These are phyloP conservation scores for Talaromyces rugulosus DNA, from an alignment of 2,329 filamentous ascomycete genomes.

Conservation along the genomic window DNA sequence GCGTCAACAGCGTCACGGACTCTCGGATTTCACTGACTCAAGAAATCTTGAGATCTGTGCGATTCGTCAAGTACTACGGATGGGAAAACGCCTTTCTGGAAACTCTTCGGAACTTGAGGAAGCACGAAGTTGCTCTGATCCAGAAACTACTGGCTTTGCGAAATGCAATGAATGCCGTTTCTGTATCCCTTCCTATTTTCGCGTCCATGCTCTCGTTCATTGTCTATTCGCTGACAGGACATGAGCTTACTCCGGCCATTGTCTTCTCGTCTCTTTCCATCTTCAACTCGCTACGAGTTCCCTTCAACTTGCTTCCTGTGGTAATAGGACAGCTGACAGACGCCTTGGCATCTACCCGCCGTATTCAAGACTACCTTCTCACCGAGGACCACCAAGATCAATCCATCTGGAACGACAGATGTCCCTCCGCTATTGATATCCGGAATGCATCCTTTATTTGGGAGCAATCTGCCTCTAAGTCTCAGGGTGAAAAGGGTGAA, in stretches of 20 bases:
- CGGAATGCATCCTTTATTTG: too few relatives aligned
- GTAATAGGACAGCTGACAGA: neutral
- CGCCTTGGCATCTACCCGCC: neutral
- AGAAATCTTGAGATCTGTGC: slow-evolving; percentile 1
- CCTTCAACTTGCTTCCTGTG: neutral
- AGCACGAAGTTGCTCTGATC: neutral
- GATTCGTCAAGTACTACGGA: slow-evolving; percentile 5
- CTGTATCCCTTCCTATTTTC: neutral
- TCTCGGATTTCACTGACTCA: neutral
- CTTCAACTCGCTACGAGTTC: slow-evolving; percentile 1
- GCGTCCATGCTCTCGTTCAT: slow-evolving; percentile 1
- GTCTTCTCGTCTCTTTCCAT: slow-evolving; percentile 1
- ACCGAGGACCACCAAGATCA: neutral
- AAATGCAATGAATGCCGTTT: neutral
- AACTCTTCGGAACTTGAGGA: neutral
- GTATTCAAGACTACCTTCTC: slow-evolving; percentile 3
- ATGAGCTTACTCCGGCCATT: neutral
- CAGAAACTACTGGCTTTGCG: neutral
- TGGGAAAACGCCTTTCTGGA: slow-evolving; percentile 3
- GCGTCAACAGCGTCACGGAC: slow-evolving; percentile 1
- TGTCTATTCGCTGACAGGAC: neutral
- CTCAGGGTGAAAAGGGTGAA: too few relatives aligned
- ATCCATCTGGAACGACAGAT: too few relatives aligned
- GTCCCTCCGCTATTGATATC: too few relatives aligned
- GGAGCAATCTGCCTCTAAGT: too few relatives aligned